A percentile compares a stretch with the other conserved stretches of the same genome.
Evolutionary conservation across 2,329 filamentous ascomycete species (phyloP).

Genomic region (Colletotrichum acutatum): DNA sequence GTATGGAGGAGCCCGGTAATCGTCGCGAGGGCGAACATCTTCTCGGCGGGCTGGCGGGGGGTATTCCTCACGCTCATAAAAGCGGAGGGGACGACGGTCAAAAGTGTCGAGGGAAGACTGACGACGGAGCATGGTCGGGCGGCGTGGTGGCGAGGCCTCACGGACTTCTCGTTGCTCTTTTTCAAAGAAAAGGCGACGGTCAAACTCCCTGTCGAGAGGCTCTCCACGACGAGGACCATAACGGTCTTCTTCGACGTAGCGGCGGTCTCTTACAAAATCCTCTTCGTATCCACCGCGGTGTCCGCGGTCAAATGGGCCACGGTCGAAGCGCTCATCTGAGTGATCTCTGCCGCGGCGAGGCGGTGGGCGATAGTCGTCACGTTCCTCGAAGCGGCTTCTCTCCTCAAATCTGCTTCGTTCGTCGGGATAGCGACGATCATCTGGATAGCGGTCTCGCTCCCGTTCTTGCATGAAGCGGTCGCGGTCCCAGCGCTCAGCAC

Average conservation of each 20-base stretch:
- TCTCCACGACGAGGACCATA: conserved; percentile 48
- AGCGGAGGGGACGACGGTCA: conserved; percentile 74
- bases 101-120: conserved; percentile 93
- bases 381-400: conserved; percentile 32
- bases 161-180: conserved; percentile 64
- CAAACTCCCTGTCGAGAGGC: conserved; percentile 52
- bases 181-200: conserved; percentile 66
- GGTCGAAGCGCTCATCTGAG: conserved; percentile 62
- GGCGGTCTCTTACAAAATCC: conserved; percentile 58
- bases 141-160: conserved; percentile 62
- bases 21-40: conserved; percentile 59
- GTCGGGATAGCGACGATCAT: conserved; percentile 61
- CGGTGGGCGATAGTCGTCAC: conserved; percentile 38
- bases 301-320: conserved; percentile 45
- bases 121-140: conserved; percentile 78
- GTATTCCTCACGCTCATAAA: conserved; percentile 70
- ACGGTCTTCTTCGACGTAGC: conserved; percentile 66
- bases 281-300: conserved; percentile 58
- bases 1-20: conserved; percentile 63
- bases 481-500: conserved; percentile 63
- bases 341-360: conserved; percentile 53
- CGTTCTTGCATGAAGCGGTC: conserved; percentile 61
- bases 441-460: conserved; percentile 60
- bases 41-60: conserved; percentile 65
- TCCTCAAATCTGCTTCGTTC: conserved; percentile 56